Evolutionary conservation across 495 filamentous ascomycete genomes (phyloP), one percentile per base, ranked within the genome.

Genomic region (Aspergillus incahuasiensis): DNA sequence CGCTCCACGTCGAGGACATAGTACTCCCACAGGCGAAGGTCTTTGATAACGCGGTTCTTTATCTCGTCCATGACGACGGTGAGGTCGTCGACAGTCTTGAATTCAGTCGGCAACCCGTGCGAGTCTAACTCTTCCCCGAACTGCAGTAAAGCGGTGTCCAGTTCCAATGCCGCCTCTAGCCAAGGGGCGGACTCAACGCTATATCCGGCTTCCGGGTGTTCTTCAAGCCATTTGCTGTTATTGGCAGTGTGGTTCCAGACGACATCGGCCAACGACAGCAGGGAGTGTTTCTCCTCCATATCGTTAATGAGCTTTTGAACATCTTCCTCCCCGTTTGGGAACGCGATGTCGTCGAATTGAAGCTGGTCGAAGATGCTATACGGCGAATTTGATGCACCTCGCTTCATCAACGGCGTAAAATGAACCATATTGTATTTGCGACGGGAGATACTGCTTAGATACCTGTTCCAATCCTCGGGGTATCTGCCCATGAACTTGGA

Each of bases 361-460:
- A 92, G 76, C 72, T 97, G 95, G 63, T 99, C 88, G 65, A 87
- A 95, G 53, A 99, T 83, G 68, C 92, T 97, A 78, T 97, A 99
- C 0, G 95, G 95, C 11, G 95, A 97, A 66, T 97, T 95, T 13
- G 92, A 97, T 13, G 75, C 79, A 22, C 95, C 95, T 43, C 95
- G 83, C 51, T 88, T 78, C 79, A 91, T 94, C 61, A 97, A 75
- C 7, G 95, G 95, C 5, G 95, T 96, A 66, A 97, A 99, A 70
- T 99, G 95, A 51, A 99, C 83, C 90, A 97, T 96, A 70, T 99
- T 99, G 74, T 99, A 99, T 6, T 91, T 90, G 34, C 94, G 81
- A 47, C 87, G 83, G 56, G 86, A 84, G 59, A 97, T 94, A 39
- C 94, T 94, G 57, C 81, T 76, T 49, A 97, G 79, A 66, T 97